phyloP scores from a whole-genome alignment of 495 filamentous ascomycete species.

The Glonium stellatum region DNA sequence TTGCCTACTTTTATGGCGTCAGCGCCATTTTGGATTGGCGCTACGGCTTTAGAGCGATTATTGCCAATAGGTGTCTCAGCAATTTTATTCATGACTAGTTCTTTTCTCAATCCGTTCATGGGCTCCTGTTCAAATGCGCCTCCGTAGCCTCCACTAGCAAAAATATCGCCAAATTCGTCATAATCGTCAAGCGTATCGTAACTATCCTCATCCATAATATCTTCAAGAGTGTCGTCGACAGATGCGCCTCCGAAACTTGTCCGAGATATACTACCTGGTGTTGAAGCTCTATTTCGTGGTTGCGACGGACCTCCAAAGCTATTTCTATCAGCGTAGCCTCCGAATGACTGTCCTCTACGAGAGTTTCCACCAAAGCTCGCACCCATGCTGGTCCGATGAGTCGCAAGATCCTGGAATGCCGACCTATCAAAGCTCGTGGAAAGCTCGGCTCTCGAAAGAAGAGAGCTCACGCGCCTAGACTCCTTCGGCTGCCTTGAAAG shows the following conservation, averaged over 20 bases:
- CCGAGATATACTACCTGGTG: conserved; percentile 32
- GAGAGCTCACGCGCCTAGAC: conserved; percentile 82
- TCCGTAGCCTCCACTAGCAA: conserved; percentile 13
- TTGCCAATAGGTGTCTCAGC: conserved; percentile 14
- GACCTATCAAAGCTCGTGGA: conserved; percentile 68
- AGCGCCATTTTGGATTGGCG: neutral
- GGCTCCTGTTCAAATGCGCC: conserved; percentile 14
- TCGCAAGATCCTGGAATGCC: conserved; percentile 62
- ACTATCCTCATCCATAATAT: conserved; percentile 28
- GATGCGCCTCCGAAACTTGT: conserved; percentile 27
- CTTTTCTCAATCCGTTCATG: conserved; percentile 25
- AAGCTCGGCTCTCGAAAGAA: conserved; percentile 84
- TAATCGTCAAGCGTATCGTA: conserved; percentile 28
- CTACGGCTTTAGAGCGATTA: conserved; percentile 7
- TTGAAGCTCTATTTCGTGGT: conserved; percentile 29
- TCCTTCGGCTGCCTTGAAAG: conserved; percentile 61
- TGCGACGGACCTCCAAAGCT: conserved; percentile 33
- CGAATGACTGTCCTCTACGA: conserved; percentile 65
- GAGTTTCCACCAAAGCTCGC: conserved; percentile 37
- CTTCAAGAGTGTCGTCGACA: conserved; percentile 26
- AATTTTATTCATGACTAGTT: conserved; percentile 26
- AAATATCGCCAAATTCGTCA: conserved; percentile 27
- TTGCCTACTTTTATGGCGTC: conserved; percentile 11
- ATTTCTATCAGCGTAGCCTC: conserved; percentile 51
- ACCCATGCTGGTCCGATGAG: conserved; percentile 43